Percentiles rank a stretch among this genome's conserved stretches.
These are phyloP conservation scores for Termitomyces titanicus DNA, from an alignment of 768 basidiomycete species.

Conservation along the genomic window DNA sequence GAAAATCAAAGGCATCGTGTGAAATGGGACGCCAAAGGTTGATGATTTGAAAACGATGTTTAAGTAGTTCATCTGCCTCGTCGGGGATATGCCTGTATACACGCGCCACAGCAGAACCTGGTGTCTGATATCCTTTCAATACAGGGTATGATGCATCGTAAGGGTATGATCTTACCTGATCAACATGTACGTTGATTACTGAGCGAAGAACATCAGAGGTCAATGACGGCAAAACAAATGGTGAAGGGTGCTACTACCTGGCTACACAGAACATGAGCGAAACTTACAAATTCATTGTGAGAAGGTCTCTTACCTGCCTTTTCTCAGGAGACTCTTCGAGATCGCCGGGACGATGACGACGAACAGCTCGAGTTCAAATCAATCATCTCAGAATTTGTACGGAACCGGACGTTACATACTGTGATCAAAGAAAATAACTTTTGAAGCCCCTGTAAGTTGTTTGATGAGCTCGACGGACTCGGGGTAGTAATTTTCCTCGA, in stretches of 20 bases:
- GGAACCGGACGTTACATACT: slow-evolving; percentile 26
- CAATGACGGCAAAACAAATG: not conserved
- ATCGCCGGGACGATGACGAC: not conserved
- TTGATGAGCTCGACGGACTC: slow-evolving; percentile 44
- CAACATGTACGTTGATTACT: slow-evolving; percentile 3
- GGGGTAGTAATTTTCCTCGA: slow-evolving; percentile 40
- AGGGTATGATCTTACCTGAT: not conserved
- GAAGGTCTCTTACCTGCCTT: not conserved
- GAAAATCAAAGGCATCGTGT: slow-evolving; percentile 42
- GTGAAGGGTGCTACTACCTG: not conserved
- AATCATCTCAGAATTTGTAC: not conserved
- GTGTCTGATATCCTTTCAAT: not conserved
- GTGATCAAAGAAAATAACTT: slow-evolving; percentile 44
- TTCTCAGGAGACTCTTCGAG: slow-evolving; percentile 1
- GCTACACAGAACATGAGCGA: not conserved
- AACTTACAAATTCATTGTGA: not conserved
- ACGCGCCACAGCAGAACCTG: slow-evolving; percentile 4
- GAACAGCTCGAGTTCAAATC: not conserved
- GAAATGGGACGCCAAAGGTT: slow-evolving; percentile 54
- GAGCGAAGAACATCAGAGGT: not conserved
- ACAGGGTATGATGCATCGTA: not conserved
- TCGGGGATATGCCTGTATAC: slow-evolving; percentile 6
- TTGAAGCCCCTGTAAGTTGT: slow-evolving; percentile 40
- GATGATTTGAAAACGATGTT: slow-evolving; percentile 47
- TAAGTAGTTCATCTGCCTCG: slow-evolving; percentile 36